Percentiles rank a stretch among this genome's conserved stretches.
phyloP scores from a whole-genome alignment of 2,329 filamentous ascomycete species.

The Paraphaeosphaeria minitans region DNA sequence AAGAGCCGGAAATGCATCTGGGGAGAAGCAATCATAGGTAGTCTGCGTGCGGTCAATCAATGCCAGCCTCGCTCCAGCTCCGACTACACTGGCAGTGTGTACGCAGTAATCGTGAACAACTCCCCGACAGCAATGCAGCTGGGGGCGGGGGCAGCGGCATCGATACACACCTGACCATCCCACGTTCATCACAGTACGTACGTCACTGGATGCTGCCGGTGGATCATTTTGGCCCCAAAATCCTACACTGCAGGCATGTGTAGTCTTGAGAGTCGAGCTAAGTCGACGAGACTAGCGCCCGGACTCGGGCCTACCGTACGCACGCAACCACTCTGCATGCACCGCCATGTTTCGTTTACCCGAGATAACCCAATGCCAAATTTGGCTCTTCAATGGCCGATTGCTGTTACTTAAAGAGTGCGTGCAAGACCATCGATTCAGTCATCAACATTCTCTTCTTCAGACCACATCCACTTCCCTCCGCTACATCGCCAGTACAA shows the following conservation, averaged over 20 bases:
- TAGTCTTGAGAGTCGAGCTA: background rate
- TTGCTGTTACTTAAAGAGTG: slow-evolving; percentile 8
- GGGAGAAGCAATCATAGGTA: too few relatives aligned
- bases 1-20: background rate
- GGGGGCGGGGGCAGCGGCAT: background rate
- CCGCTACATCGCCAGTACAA: slow-evolving; percentile 2
- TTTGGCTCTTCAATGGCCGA: background rate
- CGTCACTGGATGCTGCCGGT: background rate
- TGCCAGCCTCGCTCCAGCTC: background rate
- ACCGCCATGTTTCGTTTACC: slow-evolving; percentile 9
- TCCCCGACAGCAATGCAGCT: background rate
- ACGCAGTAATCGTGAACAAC: background rate
- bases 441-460: slow-evolving; percentile 6
- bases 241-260: slow-evolving; percentile 5
- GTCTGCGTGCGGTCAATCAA: background rate
- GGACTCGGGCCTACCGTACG: slow-evolving; percentile 3
- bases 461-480: slow-evolving; percentile 4
- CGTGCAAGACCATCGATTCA: background rate
- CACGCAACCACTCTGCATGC: slow-evolving; percentile 1
- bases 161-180: background rate
- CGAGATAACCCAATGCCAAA: background rate
- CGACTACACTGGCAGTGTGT: background rate
- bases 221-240: background rate
- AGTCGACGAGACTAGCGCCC: background rate
- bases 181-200: background rate